Base-by-base conservation (phyloP, 2,329 filamentous ascomycete genomes). In the Phialocephala sp. region DNA sequence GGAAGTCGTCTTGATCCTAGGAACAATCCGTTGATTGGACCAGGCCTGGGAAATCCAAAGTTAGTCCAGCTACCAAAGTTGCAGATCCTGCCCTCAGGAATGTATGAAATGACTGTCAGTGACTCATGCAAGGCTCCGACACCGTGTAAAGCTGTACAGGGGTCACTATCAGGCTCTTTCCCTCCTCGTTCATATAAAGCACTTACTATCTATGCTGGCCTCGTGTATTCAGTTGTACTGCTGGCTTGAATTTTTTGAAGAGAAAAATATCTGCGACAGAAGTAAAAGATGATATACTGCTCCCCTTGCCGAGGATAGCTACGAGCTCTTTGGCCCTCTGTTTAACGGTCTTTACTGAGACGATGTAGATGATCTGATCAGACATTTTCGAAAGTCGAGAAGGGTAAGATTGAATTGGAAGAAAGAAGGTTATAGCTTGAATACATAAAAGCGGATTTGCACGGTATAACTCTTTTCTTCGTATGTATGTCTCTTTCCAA, bases 21-120 rank as follows among this genome's bases (percentile, higher is more conserved):
- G 60, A 18, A 20, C 15, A 43, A n/a, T 67, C 63, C 63, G 65
- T 32, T 67, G 56, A 57, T 63, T 67, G n/a, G 60, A 67, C 43
- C 66, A 67, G 9, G 63, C 61, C 66, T 65, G 35, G 2, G 37
- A 15, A 12, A 27, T 57, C 20, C 8, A 36, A 12, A 37, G 52
- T 56, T 6, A 47, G 37, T 45, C 6, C 9, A 37, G 22, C 52
- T 32, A 37, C 36, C 41, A 50, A 55, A 3, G 9, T 1, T 4
- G 37, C 12, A 12, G 20, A 18, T 20, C 24, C 18, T 12, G 43
- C 50, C 22, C 15, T 61, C 65, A 1, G 62, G 45, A 12, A 61
- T 32, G 37, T 62, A 37, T 35, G 61, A 57, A 36, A 43, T n/a
- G 45, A 60, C 54, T 52, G 63, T 15, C 20, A 61, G 56, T 37